Evolutionary conservation across 73 alveolate genomes (phyloP).

Genomic region (Effrenium voratum): DNA sequence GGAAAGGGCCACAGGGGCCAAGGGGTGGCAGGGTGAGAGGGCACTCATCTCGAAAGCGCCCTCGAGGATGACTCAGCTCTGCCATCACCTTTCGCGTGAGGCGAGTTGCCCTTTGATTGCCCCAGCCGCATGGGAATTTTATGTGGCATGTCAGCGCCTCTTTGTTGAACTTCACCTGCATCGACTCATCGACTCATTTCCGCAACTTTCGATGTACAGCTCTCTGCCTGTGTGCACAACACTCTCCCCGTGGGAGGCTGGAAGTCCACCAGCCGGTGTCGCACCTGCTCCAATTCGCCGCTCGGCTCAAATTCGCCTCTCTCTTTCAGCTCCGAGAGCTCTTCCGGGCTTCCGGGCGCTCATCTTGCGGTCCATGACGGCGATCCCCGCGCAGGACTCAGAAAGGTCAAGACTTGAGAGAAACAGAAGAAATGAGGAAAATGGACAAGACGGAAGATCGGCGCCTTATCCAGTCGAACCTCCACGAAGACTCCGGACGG

Average conservation of each 20-base stretch:
- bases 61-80: slow-evolving; percentile 9
- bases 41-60: slow-evolving; percentile 12
- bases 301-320: no score
- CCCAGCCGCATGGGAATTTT: no score
- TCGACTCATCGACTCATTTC: background rate
- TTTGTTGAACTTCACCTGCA: slow-evolving; percentile 7
- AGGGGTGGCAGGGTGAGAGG: background rate
- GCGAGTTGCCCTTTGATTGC: no score
- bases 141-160: background rate
- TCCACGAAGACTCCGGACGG: slow-evolving; percentile 29
- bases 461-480: background rate
- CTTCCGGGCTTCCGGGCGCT: no score
- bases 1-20: no score
- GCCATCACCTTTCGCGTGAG: slow-evolving; percentile 28
- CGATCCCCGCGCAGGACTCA: no score
- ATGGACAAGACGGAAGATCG: no score
- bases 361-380: no score
- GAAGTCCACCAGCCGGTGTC: slow-evolving; percentile 1
- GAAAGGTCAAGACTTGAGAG: no score
- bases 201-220: background rate
- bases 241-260: slow-evolving; percentile 28
- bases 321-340: no score
- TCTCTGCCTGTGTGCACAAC: slow-evolving; percentile 5
- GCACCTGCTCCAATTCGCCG: no score
- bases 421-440: no score